These are phyloP conservation scores for Thelonectria rubi DNA, from an alignment of 2,329 filamentous ascomycete species.

Conservation along the genomic window DNA sequence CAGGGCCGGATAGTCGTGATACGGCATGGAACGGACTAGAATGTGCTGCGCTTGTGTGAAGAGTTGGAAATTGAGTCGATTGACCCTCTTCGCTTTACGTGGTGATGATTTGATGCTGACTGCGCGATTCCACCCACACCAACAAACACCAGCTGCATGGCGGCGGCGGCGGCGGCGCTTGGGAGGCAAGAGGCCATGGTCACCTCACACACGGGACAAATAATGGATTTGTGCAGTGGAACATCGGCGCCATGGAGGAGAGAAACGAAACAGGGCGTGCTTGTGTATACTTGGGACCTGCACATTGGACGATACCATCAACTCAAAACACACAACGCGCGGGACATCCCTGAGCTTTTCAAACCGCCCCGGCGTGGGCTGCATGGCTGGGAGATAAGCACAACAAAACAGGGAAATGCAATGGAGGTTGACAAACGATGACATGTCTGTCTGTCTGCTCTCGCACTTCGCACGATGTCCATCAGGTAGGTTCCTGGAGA, in stretches of 20 bases:
- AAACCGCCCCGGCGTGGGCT: constrained; percentile 12
- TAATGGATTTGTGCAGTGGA: constrained; percentile 14
- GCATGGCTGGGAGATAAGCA: background rate
- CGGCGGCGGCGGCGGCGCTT: constrained; percentile 4
- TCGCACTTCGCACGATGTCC: too few relatives aligned
- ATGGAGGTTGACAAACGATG: background rate
- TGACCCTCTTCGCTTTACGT: constrained; percentile 3
- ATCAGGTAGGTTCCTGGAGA: background rate
- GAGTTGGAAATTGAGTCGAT: background rate
- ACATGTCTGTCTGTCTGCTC: background rate
- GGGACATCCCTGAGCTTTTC: constrained; percentile 35
- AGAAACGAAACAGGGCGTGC: constrained; percentile 7
- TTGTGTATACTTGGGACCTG: constrained; percentile 5
- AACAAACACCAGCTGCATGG: constrained; percentile 5
- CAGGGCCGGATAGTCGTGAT: constrained; percentile 1
- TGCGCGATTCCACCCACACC: constrained; percentile 14
- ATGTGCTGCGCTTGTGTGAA: background rate
- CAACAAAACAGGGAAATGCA: background rate
- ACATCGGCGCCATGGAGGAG: constrained; percentile 13
- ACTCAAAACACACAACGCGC: constrained; percentile 40
- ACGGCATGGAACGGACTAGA: constrained; percentile 4
- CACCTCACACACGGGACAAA: constrained; percentile 8
- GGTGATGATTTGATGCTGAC: constrained; percentile 26
- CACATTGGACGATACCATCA: constrained; percentile 24
- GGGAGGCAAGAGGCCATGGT: constrained; percentile 12